Conservation (phyloP, 2,329 filamentous ascomycete genomes). For the Chalaropsis thielavioides region DNA sequence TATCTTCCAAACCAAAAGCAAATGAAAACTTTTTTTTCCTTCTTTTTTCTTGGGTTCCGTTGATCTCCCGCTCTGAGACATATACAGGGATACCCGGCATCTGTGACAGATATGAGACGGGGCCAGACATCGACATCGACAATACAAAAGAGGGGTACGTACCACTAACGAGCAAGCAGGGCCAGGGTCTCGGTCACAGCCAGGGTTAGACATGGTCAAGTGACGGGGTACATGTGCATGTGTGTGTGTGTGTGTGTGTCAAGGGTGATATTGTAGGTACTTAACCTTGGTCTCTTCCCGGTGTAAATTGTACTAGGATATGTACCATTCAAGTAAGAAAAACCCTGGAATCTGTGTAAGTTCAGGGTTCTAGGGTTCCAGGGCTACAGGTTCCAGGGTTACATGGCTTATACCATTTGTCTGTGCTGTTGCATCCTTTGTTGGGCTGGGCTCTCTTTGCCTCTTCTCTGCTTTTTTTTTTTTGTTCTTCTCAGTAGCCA, state of each 20-base stretch:
- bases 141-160: not conserved
- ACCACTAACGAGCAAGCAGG: not conserved
- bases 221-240: no score
- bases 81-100: constrained; percentile 18
- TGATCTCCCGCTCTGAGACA: not conserved
- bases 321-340: not conserved
- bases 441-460: not conserved
- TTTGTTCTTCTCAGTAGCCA: not conserved
- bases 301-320: not conserved
- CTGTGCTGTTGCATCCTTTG: not conserved
- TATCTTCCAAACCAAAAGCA: not conserved
- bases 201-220: no score
- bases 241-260: no score
- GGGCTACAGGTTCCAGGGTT: not conserved
- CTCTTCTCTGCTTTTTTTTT: not conserved
- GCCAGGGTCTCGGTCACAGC: no score
- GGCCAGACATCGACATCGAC: constrained; percentile 1
- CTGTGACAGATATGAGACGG: constrained; percentile 35
- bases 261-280: no score
- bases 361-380: not conserved
- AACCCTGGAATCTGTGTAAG: not conserved
- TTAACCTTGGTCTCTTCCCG: no score
- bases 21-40: not conserved
- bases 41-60: not conserved
- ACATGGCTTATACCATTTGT: not conserved